Conservation (phyloP, 139 green algal species). For the Volvox reticuliferus region DNA sequence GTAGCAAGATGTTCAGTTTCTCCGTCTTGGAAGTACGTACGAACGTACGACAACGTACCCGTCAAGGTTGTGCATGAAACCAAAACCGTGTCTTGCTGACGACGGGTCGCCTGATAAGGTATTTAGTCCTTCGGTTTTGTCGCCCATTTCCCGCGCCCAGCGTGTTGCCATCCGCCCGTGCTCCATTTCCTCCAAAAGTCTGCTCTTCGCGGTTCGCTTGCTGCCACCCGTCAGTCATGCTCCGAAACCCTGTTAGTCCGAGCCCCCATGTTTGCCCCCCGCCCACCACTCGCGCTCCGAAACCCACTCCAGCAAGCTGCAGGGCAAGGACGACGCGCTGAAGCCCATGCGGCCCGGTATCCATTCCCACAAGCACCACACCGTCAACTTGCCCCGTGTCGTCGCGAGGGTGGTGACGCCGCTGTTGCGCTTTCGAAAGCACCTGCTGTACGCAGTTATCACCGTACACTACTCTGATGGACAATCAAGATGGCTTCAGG, state of each 20-base stretch:
- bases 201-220: too few relatives aligned
- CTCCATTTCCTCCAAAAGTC: too few relatives aligned
- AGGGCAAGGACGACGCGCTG: conserved; percentile 1
- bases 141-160: too few relatives aligned
- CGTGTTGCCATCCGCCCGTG: too few relatives aligned
- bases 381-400: neutral
- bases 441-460: conserved; percentile 44
- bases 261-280: neutral
- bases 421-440: conserved; percentile 35
- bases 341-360: conserved; percentile 40
- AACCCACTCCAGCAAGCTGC: conserved; percentile 7
- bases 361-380: neutral
- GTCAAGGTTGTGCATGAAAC: too few relatives aligned
- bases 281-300: neutral
- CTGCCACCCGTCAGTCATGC: too few relatives aligned
- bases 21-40: too few relatives aligned
- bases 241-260: neutral
- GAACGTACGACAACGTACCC: too few relatives aligned
- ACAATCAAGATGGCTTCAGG: conserved; percentile 37
- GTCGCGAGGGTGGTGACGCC: neutral
- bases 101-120: too few relatives aligned
- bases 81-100: too few relatives aligned
- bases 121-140: too few relatives aligned
- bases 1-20: too few relatives aligned
- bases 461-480: conserved; percentile 45